Conservation (phyloP, 2,329 filamentous ascomycete genomes). For the Aspergillus sp. region DNA sequence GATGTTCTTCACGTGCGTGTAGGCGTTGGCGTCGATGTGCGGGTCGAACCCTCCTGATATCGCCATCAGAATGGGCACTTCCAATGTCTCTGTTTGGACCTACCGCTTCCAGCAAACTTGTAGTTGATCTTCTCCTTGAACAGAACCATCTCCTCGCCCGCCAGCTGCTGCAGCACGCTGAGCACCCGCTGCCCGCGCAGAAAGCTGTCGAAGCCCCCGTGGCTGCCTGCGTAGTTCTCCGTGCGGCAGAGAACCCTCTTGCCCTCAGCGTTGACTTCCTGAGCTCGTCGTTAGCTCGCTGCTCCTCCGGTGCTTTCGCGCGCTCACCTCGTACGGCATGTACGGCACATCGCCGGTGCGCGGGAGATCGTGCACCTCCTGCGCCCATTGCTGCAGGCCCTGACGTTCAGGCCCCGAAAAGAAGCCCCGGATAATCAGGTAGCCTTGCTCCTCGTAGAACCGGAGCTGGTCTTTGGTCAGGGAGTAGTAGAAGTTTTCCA, state of each 20-base stretch:
- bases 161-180: conserved; percentile 24
- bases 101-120: conserved; percentile 32
- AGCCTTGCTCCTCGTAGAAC: conserved; percentile 21
- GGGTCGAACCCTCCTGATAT: conserved; percentile 28
- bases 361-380: conserved; percentile 28
- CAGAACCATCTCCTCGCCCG: conserved; percentile 31
- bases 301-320: background rate
- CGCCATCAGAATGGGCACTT: background rate
- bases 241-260: conserved; percentile 24
- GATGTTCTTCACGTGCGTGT: conserved; percentile 34
- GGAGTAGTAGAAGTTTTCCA: conserved; percentile 14
- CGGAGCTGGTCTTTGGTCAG: conserved; percentile 13
- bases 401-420: conserved; percentile 13
- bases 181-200: conserved; percentile 25
- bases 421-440: conserved; percentile 18
- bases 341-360: conserved; percentile 17
- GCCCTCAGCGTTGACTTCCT: conserved; percentile 23
- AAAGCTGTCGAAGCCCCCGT: conserved; percentile 25
- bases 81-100: conserved; percentile 1
- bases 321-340: conserved; percentile 25
- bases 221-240: conserved; percentile 26
- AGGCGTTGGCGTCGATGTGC: conserved; percentile 35
- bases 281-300: background rate
- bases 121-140: conserved; percentile 40
- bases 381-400: conserved; percentile 21